phyloP scores from a whole-genome alignment of 345 rosid species.

The Euphorbia pulcherrima region DNA sequence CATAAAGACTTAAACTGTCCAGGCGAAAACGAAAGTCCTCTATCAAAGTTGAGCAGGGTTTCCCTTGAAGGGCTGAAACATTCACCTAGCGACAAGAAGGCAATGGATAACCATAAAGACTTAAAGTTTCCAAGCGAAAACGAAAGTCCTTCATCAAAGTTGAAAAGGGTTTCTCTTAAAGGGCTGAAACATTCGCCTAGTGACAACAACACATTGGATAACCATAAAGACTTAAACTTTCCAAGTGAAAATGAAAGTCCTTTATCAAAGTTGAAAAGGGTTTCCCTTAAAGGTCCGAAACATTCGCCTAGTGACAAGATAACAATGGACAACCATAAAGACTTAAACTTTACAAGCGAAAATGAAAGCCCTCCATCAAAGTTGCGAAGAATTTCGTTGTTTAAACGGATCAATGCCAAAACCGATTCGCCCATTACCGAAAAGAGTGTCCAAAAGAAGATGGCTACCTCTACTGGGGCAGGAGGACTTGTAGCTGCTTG shows the following conservation, averaged over 20 bases:
- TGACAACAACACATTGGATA: neutral
- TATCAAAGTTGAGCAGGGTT: neutral
- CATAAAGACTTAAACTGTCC: slow-evolving; percentile 27
- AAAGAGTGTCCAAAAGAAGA: slow-evolving; percentile 29
- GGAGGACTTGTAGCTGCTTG: slow-evolving; percentile 60
- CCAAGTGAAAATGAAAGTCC: neutral
- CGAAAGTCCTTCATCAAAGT: neutral
- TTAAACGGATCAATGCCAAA: slow-evolving; percentile 39
- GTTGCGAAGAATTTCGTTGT: slow-evolving; percentile 42
- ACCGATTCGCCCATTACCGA: slow-evolving; percentile 36
- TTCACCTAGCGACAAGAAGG: slow-evolving; percentile 33
- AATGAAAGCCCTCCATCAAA: slow-evolving; percentile 54
- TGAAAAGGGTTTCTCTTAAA: neutral
- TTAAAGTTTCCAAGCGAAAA: slow-evolving; percentile 15
- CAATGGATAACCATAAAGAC: slow-evolving; percentile 21
- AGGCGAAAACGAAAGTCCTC: neutral
- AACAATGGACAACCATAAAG: slow-evolving; percentile 20
- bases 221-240: neutral
- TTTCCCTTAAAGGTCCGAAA: too few relatives aligned
- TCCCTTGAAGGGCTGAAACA: slow-evolving; percentile 14
- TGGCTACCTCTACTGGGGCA: slow-evolving; percentile 25
- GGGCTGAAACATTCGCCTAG: neutral
- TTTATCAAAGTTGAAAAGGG: neutral
- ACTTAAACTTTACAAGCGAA: slow-evolving; percentile 35
- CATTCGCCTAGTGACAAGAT: slow-evolving; percentile 6